Percentiles rank a stretch among this genome's conserved stretches.
Conservation (phyloP, 2,329 filamentous ascomycete species). For the Ceratocystis alfenasii region DNA sequence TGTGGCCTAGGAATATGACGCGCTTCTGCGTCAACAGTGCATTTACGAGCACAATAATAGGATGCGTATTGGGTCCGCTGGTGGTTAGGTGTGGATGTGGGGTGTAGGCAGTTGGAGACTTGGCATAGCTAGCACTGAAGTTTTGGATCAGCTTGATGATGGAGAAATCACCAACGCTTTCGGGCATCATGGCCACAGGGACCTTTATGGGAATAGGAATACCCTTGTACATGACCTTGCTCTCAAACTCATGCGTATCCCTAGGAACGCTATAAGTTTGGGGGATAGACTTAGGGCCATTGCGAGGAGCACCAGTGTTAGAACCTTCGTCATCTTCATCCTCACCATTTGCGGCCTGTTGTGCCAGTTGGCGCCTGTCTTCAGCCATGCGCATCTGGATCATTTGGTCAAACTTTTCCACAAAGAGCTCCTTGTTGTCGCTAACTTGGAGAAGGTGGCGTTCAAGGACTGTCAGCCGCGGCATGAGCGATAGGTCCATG, state of each 20-base stretch:
- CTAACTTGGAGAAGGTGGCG: constrained; percentile 75
- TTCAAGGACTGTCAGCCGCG: constrained; percentile 70
- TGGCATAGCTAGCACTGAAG: constrained; percentile 72
- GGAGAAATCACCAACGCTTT: constrained; percentile 95
- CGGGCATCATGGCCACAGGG: constrained; percentile 81
- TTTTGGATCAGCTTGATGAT: constrained; percentile 94
- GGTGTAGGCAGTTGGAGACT: constrained; percentile 70
- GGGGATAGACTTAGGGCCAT: constrained; percentile 37
- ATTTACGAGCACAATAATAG: constrained; percentile 88
- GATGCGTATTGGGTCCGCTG: constrained; percentile 78
- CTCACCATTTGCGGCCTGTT: constrained; percentile 30
- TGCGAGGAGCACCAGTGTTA: constrained; percentile 40
- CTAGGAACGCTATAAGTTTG: constrained; percentile 62
- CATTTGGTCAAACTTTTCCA: constrained; percentile 96
- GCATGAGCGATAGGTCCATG: constrained; percentile 94
- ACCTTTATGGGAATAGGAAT: constrained; percentile 96
- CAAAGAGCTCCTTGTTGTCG: constrained; percentile 89
- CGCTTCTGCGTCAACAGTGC: constrained; percentile 92
- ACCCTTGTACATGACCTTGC: constrained; percentile 86
- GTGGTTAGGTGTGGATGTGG: constrained; percentile 89
- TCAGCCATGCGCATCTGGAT: constrained; percentile 68
- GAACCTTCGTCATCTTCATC: constrained; percentile 31
- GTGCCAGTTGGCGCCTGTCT: constrained; percentile 38
- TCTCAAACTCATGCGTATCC: constrained; percentile 97
- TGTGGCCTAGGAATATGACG: constrained; percentile 90